Conservation (phyloP, 768 basidiomycete genomes). For the Amylocystis lapponica region DNA sequence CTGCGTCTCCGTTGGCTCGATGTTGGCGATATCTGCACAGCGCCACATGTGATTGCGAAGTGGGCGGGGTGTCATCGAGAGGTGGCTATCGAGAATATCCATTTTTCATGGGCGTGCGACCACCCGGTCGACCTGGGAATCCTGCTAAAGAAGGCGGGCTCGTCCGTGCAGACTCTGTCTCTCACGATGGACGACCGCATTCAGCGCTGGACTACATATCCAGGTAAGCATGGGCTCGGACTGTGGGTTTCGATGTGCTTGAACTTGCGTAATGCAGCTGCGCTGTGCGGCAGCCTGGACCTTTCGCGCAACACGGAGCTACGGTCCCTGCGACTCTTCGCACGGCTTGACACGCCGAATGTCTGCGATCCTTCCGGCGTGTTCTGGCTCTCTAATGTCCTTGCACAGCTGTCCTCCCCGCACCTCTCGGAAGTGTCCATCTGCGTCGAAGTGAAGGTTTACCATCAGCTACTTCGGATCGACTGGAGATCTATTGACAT, state of each 20-base stretch:
- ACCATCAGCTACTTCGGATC: not conserved
- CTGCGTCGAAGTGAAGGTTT: not conserved
- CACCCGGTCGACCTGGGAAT: not conserved
- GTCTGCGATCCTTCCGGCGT: not conserved
- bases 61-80: not conserved
- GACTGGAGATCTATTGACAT: conserved; percentile 1
- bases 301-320: not conserved
- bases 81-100: conserved; percentile 1
- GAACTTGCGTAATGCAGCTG: not conserved
- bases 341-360: not conserved
- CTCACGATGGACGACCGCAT: conserved; percentile 2
- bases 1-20: conserved; percentile 1
- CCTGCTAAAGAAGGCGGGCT: not conserved
- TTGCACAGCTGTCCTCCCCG: not conserved
- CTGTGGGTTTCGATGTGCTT: not conserved
- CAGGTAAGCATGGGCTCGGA: not conserved
- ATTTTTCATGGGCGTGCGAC: conserved; percentile 1
- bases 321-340: not conserved
- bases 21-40: conserved; percentile 1
- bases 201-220: not conserved
- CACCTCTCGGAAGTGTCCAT: not conserved
- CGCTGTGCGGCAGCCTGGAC: not conserved
- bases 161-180: not conserved
- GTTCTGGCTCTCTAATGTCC: not conserved
- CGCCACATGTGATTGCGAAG: not conserved